Evolutionary conservation across 345 rosid species (phyloP), one percentile per base, ranked within the genome.

Genomic region (Acer negundo): DNA sequence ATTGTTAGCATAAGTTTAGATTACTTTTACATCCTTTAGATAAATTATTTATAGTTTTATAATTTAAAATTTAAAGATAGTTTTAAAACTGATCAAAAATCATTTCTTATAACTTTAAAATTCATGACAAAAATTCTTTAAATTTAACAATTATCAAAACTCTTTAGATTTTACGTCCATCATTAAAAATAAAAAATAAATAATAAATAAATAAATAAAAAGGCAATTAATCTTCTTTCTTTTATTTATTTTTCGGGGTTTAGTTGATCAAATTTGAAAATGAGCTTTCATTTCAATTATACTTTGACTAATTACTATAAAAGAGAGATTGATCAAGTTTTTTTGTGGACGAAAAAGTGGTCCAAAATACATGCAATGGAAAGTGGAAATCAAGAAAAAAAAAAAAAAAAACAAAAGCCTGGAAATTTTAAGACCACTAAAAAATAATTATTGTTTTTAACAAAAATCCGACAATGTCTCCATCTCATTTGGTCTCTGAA

Each of bases 331-430:
- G 4, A 35, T 49, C 2, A 13, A 49, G 55, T 49, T 13, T 35
- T 35, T 53, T 59, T 72, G 75, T 38, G 75, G 66, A 12, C 3
- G 10, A 58, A 28, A 72, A 72, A 47, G 1, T 11, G 38, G 72
- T 69, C 56, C 53, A 46, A 3, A 44, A 22, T 42, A 6, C 7
- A 1, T 4, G 58, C n/a, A 51, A 16, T 16, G 58, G n/a, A 17
- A 51, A 51, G 56, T 3, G 35, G 11, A 70, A 53, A 53, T 46
- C 0, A 10, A 42, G 5, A 31, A 38, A 58, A 11, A 56, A 58
- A 10, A 11, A 51, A 12, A 38, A 3, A 26, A 23, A 4, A 46
- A 56, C 5, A 59, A 31, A 70, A 2, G 15, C 13, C 9, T 23
- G 44, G 15, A 2, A 3, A 9, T 2, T 62, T 62, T 62, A 49